Conservation (phyloP, 202 grass and related monocot genomes). For the Zizania palustris region DNA sequence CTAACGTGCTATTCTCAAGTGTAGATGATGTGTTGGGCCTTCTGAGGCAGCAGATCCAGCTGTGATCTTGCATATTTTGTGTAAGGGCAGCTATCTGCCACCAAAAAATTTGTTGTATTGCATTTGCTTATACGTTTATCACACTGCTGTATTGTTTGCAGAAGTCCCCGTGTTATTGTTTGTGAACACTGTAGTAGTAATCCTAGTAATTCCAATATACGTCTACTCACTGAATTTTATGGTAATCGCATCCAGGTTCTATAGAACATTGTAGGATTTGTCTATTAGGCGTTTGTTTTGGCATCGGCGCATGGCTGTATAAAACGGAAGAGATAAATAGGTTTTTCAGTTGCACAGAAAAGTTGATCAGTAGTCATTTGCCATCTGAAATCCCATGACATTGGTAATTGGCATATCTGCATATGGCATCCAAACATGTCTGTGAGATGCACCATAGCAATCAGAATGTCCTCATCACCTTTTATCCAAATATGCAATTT, state of each 20-base stretch:
- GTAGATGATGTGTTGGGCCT: conserved; percentile 10
- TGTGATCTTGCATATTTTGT: conserved; percentile 17
- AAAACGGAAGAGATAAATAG: conserved; percentile 12
- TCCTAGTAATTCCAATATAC: background rate
- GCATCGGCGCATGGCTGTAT: conserved; percentile 18
- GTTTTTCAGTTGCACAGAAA: background rate
- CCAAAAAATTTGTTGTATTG: background rate
- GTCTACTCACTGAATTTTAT: conserved; percentile 14
- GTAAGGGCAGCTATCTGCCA: background rate
- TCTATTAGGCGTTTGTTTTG: background rate
- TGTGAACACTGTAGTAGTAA: background rate
- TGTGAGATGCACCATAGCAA: background rate
- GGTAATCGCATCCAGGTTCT: background rate
- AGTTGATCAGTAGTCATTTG: background rate
- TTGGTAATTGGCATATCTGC: background rate
- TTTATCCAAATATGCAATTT: conserved; percentile 14
- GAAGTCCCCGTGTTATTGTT: background rate
- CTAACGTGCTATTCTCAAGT: background rate
- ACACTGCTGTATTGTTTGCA: conserved; percentile 8
- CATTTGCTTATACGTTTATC: conserved; percentile 26
- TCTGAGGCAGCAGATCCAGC: conserved; percentile 1
- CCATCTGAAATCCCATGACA: conserved; percentile 5
- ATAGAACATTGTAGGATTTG: conserved; percentile 3
- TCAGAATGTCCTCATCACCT: conserved; percentile 6
- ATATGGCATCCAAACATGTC: conserved; percentile 12